Evolutionary conservation across 2,329 filamentous ascomycete species (phyloP).

Genomic region (Scolecobasidium constrictum): DNA sequence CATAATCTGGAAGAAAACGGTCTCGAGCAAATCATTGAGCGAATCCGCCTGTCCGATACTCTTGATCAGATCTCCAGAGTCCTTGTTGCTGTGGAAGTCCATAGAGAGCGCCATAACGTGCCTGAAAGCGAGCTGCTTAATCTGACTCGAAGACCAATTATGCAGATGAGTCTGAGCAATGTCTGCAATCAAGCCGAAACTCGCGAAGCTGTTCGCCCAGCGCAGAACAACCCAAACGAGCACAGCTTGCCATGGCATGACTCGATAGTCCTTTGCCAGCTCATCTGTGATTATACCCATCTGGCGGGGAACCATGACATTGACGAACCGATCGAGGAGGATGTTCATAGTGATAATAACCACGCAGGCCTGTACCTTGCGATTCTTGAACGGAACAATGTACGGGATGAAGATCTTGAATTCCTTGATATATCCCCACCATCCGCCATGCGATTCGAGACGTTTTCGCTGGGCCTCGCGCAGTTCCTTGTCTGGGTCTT

Average conservation of each 20-base stretch:
- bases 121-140: constrained; percentile 51
- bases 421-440: constrained; percentile 64
- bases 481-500: constrained; percentile 46
- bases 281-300: constrained; percentile 69
- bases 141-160: constrained; percentile 45
- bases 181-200: constrained; percentile 38
- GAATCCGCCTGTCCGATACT: constrained; percentile 53
- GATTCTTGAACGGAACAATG: constrained; percentile 62
- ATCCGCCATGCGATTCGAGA: constrained; percentile 63
- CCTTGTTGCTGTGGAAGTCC: constrained; percentile 58
- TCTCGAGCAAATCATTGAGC: constrained; percentile 48
- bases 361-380: constrained; percentile 55
- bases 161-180: constrained; percentile 45
- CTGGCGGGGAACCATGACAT: constrained; percentile 70
- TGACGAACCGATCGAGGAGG: constrained; percentile 59
- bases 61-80: constrained; percentile 53
- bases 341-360: constrained; percentile 57
- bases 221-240: constrained; percentile 38
- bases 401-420: constrained; percentile 68
- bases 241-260: constrained; percentile 43
- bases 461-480: constrained; percentile 44
- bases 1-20: constrained; percentile 46
- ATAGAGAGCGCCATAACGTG: constrained; percentile 60
- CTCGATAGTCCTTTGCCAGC: constrained; percentile 39
- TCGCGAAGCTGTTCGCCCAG: constrained; percentile 40